Conservation (phyloP, 352 stramenopile genomes). For the Phytophthora quininea region DNA sequence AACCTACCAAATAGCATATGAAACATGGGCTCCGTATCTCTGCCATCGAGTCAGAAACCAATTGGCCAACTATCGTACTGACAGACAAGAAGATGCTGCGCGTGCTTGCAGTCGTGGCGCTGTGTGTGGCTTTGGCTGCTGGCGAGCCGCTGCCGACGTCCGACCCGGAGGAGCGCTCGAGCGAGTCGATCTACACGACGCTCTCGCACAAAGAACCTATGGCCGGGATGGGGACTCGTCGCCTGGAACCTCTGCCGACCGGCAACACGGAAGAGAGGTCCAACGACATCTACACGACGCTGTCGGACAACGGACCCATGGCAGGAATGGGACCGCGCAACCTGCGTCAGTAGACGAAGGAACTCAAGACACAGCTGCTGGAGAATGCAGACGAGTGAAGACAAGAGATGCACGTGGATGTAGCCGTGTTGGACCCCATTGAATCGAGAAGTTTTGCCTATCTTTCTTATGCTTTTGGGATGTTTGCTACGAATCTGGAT, state of each 20-base stretch:
- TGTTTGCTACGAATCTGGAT: too few relatives aligned
- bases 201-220: conserved; percentile 40
- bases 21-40: neutral
- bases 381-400: neutral
- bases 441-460: too few relatives aligned
- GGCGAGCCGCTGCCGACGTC: conserved; percentile 25
- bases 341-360: conserved; percentile 17
- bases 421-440: too few relatives aligned
- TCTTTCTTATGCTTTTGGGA: too few relatives aligned
- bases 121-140: conserved; percentile 2
- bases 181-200: conserved; percentile 35
- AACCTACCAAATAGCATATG: too few relatives aligned
- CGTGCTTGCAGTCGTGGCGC: conserved; percentile 11
- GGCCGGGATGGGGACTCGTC: conserved; percentile 24
- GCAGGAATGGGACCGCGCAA: conserved; percentile 18
- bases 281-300: conserved; percentile 34
- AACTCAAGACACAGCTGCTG: neutral
- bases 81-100: conserved; percentile 12
- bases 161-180: conserved; percentile 35
- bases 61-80: neutral
- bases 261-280: conserved; percentile 18
- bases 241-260: conserved; percentile 7
- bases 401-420: too few relatives aligned
- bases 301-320: conserved; percentile 36
- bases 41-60: neutral